Conservation (phyloP, 2,329 filamentous ascomycete genomes). For the Fusarium napiforme region DNA sequence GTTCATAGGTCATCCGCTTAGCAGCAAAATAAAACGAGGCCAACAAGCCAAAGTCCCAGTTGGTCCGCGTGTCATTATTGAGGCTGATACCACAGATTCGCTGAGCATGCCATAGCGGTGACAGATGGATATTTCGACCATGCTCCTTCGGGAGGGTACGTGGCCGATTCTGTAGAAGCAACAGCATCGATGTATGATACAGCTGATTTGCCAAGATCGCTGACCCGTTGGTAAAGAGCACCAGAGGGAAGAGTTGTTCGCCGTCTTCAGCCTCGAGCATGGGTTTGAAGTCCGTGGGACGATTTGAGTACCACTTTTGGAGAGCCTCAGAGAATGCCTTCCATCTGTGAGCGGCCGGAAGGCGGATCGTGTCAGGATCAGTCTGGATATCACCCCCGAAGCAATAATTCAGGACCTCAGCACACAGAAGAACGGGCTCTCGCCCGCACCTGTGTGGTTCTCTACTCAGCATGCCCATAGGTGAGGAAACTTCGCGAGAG, state of each 20-base stretch:
- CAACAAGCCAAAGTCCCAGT: conserved; percentile 61
- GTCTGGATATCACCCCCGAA: conserved; percentile 27
- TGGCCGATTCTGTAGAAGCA: conserved; percentile 63
- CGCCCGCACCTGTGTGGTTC: conserved; percentile 38
- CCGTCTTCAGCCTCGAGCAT: conserved; percentile 49
- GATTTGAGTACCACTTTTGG: conserved; percentile 48
- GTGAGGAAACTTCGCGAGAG: conserved; percentile 28
- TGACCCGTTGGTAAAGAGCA: conserved; percentile 54
- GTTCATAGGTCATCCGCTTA: conserved; percentile 59
- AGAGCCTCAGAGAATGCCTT: conserved; percentile 47
- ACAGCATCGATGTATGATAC: conserved; percentile 65
- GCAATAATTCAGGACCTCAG: conserved; percentile 50
- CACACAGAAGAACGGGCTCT: conserved; percentile 48
- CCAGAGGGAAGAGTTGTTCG: conserved; percentile 47
- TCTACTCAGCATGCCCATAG: conserved; percentile 25
- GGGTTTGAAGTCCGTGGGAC: conserved; percentile 48
- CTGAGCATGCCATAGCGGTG: conserved; percentile 60
- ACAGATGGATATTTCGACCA: conserved; percentile 49
- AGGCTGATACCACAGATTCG: conserved; percentile 61
- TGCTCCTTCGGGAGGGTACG: conserved; percentile 51
- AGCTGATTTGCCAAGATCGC: conserved; percentile 64
- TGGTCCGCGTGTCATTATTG: conserved; percentile 56
- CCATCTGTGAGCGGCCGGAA: conserved; percentile 45
- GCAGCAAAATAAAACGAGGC: conserved; percentile 59
- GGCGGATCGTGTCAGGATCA: conserved; percentile 17